Percentiles rank a stretch among this genome's conserved stretches.
Evolutionary conservation across 192 early-diverging fungal species (phyloP).

Genomic region (Coemansia sp.): DNA sequence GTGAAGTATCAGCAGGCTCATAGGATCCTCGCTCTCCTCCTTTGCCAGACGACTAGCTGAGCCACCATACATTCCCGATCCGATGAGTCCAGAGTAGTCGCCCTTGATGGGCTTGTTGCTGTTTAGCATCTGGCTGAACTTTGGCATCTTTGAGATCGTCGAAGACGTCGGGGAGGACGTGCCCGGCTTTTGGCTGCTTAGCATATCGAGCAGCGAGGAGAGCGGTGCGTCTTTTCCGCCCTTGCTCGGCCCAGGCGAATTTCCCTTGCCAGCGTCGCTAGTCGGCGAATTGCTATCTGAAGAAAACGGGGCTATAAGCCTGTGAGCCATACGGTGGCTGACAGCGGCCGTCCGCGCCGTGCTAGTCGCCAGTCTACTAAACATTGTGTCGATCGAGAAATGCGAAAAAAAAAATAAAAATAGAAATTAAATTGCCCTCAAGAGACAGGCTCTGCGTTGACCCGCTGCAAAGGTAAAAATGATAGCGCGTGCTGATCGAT

Average conservation of each 20-base stretch:
- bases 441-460: too few species aligned
- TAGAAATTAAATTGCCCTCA: not conserved
- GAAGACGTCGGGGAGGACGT: not conserved
- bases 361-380: not conserved
- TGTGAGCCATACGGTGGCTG: not conserved
- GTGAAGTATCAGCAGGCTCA: slow-evolving; percentile 44
- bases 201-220: slow-evolving; percentile 17
- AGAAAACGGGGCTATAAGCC: not conserved
- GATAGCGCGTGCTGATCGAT: too few species aligned
- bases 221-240: not conserved
- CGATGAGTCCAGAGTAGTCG: slow-evolving; percentile 18
- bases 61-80: slow-evolving; percentile 11
- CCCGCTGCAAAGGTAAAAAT: not conserved
- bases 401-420: not conserved
- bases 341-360: not conserved
- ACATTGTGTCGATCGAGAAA: not conserved
- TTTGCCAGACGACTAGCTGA: not conserved
- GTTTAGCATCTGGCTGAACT: not conserved
- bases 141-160: not conserved
- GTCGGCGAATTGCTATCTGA: not conserved
- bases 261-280: too few species aligned
- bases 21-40: slow-evolving; percentile 19
- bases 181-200: not conserved
- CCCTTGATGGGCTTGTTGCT: slow-evolving; percentile 7
- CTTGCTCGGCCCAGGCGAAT: not conserved